Percentiles rank a stretch among this genome's conserved stretches.
Conservation (phyloP, 225 moss, liverwort and hornwort species). For the Rhytidiadelphus loreus region DNA sequence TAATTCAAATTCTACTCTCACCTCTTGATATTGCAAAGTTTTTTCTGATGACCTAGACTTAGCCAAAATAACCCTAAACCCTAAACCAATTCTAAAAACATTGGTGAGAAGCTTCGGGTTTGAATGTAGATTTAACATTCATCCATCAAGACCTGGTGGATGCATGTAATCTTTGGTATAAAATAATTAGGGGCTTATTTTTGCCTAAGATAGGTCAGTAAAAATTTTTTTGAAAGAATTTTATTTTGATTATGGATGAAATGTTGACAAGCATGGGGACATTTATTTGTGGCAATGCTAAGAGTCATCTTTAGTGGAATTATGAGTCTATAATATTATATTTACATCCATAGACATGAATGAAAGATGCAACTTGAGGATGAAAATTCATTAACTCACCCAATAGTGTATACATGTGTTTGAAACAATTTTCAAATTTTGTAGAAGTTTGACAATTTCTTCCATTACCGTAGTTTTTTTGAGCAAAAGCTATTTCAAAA, state of each 20-base stretch:
- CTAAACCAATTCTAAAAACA: too few species aligned
- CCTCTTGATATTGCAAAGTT: background rate
- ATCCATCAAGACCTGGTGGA: rapidly evolving
- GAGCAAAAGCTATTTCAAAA: too few species aligned
- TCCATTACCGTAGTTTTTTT: too few species aligned
- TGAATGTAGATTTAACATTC: background rate
- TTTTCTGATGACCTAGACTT: too few species aligned
- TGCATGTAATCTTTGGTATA: rapidly evolving
- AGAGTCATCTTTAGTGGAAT: too few species aligned
- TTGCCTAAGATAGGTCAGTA: too few species aligned
- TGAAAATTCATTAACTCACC: background rate
- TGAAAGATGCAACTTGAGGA: background rate
- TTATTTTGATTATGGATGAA: too few species aligned
- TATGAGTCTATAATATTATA: background rate
- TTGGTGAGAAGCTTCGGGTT: background rate
- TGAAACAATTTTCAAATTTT: background rate
- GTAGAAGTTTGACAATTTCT: background rate
- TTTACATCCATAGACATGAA: background rate
- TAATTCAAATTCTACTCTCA: background rate
- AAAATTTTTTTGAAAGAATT: too few species aligned
- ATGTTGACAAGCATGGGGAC: too few species aligned
- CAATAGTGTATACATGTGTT: background rate
- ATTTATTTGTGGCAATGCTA: too few species aligned
- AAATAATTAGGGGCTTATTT: too few species aligned
- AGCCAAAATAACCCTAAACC: rapidly evolving